These are phyloP conservation scores for Comarum palustre DNA, from an alignment of 306 rosid genomes.

Conservation along the genomic window DNA sequence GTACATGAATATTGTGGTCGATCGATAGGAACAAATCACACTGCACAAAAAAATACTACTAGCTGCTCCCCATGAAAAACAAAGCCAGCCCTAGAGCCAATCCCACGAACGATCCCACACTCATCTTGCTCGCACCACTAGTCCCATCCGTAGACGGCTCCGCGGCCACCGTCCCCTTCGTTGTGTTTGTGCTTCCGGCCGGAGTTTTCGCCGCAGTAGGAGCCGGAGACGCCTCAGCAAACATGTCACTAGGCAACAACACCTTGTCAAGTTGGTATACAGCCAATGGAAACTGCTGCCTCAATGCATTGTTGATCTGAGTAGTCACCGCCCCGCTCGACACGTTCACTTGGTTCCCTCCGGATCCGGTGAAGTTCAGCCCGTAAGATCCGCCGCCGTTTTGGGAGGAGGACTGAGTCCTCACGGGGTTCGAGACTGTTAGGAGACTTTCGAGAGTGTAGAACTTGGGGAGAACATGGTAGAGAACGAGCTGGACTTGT, in stretches of 20 bases:
- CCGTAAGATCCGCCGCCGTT: conserved; percentile 47
- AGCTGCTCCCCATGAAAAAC: conserved; percentile 8
- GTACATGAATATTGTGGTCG: not conserved
- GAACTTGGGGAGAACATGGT: conserved; percentile 62
- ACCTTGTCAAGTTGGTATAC: conserved; percentile 64
- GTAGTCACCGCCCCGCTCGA: conserved; percentile 47
- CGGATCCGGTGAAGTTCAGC: conserved; percentile 63
- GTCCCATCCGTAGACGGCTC: not conserved
- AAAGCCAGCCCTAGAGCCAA: not conserved
- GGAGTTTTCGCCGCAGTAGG: conserved; percentile 40
- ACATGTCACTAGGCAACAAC: conserved; percentile 55
- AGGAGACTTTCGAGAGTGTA: conserved; percentile 39
- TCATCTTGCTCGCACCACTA: not conserved
- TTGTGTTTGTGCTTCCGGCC: not conserved
- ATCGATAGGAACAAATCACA: not conserved
- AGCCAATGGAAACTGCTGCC: conserved; percentile 54
- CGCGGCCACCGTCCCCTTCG: conserved; percentile 9
- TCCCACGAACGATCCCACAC: not conserved
- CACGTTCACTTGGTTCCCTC: conserved; percentile 64
- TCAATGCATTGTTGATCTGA: conserved; percentile 48
- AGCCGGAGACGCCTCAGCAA: conserved; percentile 37
- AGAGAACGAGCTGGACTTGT: conserved; percentile 53
- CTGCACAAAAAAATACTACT: not conserved
- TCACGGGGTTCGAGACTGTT: conserved; percentile 74
- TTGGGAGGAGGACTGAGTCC: conserved; percentile 48